Conservation (phyloP, 768 basidiomycete species). For the Tephrocybe sp. region DNA sequence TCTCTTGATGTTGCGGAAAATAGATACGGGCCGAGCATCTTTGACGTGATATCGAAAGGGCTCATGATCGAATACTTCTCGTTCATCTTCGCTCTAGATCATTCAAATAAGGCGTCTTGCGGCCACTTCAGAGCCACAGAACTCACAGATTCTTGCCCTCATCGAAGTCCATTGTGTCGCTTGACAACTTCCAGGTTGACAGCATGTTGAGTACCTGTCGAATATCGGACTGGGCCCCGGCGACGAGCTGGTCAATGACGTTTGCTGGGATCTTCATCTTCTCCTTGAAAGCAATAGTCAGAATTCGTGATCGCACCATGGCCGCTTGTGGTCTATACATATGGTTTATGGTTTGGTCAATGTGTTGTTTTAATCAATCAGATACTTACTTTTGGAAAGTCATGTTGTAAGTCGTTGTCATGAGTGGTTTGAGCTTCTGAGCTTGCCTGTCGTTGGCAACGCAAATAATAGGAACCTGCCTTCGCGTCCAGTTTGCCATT, state of each 20-base stretch:
- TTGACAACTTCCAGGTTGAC: slow-evolving; percentile 94
- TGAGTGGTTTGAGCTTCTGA: slow-evolving; percentile 91
- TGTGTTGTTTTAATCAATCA: not conserved
- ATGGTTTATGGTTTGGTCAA: slow-evolving; percentile 3
- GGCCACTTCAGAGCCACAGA: not conserved
- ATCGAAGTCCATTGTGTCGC: slow-evolving; percentile 82
- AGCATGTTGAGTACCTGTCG: slow-evolving; percentile 98
- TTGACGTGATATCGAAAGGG: slow-evolving; percentile 90
- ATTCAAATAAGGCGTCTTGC: not conserved
- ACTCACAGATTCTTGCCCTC: slow-evolving; percentile 83
- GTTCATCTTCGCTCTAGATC: slow-evolving; percentile 75
- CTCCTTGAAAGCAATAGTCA: slow-evolving; percentile 93
- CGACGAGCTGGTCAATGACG: slow-evolving; percentile 89
- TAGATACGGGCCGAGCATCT: slow-evolving; percentile 87
- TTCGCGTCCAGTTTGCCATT: not conserved
- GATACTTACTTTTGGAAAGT: slow-evolving; percentile 70
- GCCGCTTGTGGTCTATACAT: slow-evolving; percentile 68
- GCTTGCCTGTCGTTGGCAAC: slow-evolving; percentile 90
- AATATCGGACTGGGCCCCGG: slow-evolving; percentile 91
- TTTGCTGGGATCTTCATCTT: slow-evolving; percentile 90
- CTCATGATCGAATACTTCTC: slow-evolving; percentile 91
- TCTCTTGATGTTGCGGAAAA: slow-evolving; percentile 83
- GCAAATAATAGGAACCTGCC: slow-evolving; percentile 92
- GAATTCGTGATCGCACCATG: slow-evolving; percentile 80
- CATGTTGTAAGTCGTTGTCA: slow-evolving; percentile 69